phyloP scores from a whole-genome alignment of 2,329 filamentous ascomycete species.

The Botrytis byssoidea region DNA sequence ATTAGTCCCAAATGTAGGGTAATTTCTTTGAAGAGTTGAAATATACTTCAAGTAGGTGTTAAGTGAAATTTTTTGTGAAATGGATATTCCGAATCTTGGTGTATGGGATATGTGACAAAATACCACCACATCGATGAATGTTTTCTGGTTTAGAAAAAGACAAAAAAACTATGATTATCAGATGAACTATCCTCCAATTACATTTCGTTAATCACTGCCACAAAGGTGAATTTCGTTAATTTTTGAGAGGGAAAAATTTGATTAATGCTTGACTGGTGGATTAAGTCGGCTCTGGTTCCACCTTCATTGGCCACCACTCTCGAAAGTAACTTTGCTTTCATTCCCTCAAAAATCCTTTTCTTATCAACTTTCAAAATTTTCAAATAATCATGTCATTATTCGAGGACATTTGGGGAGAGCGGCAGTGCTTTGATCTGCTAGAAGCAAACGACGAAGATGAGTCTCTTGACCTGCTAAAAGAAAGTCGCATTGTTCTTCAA shows the following conservation, averaged over 20 bases:
- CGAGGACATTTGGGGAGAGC: too few relatives aligned
- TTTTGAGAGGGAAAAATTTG: neutral
- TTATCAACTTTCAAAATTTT: neutral
- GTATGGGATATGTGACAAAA: neutral
- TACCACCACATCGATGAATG: neutral
- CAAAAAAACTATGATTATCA: neutral
- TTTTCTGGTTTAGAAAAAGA: neutral
- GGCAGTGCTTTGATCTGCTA: neutral
- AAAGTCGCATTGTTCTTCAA: neutral
- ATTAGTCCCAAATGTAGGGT: neutral
- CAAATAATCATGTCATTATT: neutral
- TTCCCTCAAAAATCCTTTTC: neutral
- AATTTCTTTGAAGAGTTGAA: neutral
- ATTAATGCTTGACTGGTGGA: neutral
- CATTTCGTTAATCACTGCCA: neutral
- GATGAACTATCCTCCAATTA: neutral
- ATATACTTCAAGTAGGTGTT: neutral
- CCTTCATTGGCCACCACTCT: neutral
- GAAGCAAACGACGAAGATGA: neutral
- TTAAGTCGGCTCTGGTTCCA: neutral
- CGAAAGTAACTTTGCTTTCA: neutral
- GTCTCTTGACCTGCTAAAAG: neutral
- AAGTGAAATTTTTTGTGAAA: neutral
- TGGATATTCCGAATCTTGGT: neutral
- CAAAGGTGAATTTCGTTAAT: neutral